These are phyloP conservation scores for Ustilago crameri DNA, from an alignment of 1,284 basidiomycete genomes.

Conservation along the genomic window DNA sequence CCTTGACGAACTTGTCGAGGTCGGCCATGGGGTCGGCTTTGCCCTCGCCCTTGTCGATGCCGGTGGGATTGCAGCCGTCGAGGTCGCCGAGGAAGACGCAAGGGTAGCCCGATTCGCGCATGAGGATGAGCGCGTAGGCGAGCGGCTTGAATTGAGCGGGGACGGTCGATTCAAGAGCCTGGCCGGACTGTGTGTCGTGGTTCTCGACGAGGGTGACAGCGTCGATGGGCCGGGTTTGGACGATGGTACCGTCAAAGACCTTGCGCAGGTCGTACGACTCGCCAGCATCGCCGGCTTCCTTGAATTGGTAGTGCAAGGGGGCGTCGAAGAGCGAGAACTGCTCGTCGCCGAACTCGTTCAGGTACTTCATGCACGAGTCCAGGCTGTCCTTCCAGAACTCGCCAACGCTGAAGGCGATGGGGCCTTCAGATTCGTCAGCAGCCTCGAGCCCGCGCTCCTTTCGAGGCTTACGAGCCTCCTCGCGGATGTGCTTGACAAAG, in stretches of 20 bases:
- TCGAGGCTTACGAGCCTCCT: slow-evolving; percentile 54
- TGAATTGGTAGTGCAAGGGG: slow-evolving; percentile 74
- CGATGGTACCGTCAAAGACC: slow-evolving; percentile 74
- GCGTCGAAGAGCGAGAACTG: slow-evolving; percentile 74
- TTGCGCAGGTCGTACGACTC: slow-evolving; percentile 72
- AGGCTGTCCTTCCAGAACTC: slow-evolving; percentile 58
- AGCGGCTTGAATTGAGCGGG: slow-evolving; percentile 73
- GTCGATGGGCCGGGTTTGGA: slow-evolving; percentile 73
- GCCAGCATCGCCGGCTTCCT: slow-evolving; percentile 71
- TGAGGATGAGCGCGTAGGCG: slow-evolving; percentile 84
- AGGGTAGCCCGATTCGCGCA: slow-evolving; percentile 86
- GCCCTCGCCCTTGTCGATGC: slow-evolving; percentile 60
- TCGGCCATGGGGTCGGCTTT: slow-evolving; percentile 66
- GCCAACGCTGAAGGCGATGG: slow-evolving; percentile 58
- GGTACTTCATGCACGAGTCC: slow-evolving; percentile 58
- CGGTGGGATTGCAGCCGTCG: slow-evolving; percentile 70
- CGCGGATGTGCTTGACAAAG: slow-evolving; percentile 73
- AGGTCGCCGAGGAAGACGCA: slow-evolving; percentile 94
- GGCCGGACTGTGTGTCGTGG: slow-evolving; percentile 70
- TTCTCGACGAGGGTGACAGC: slow-evolving; percentile 74
- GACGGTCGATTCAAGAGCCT: slow-evolving; percentile 73
- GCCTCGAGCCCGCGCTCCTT: slow-evolving; percentile 45
- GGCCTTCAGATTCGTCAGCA: slow-evolving; percentile 54
- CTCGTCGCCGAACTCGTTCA: slow-evolving; percentile 69
- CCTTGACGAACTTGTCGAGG: slow-evolving; percentile 71